Evolutionary conservation across 2,329 filamentous ascomycete species (phyloP).

Genomic region (Neofusicoccum cordaticola): DNA sequence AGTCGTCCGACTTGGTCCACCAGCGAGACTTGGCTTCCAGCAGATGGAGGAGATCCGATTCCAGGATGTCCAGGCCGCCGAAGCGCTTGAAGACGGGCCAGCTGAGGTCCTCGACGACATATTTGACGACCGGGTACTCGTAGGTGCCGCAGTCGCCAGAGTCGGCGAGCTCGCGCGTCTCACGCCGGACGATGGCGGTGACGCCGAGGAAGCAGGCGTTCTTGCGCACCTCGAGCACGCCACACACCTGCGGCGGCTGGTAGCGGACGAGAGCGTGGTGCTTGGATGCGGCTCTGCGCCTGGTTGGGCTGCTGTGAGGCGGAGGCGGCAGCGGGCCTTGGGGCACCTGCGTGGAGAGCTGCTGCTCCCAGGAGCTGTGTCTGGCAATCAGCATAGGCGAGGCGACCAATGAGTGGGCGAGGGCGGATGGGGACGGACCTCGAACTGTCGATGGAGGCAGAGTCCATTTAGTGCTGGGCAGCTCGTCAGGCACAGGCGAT

Average conservation of each 20-base stretch:
- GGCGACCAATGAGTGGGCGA: background rate
- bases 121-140: slow-evolving; percentile 4
- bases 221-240: slow-evolving; percentile 7
- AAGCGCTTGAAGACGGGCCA: slow-evolving; percentile 10
- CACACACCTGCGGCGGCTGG: slow-evolving; percentile 6
- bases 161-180: background rate
- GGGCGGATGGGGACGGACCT: background rate
- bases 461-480: background rate
- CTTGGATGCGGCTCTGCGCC: background rate
- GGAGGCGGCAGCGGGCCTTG: slow-evolving; percentile 7
- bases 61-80: slow-evolving; percentile 6
- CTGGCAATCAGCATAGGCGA: background rate
- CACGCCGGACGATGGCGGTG: slow-evolving; percentile 9
- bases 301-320: background rate
- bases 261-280: background rate
- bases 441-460: background rate
- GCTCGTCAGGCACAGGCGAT: background rate
- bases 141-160: background rate
- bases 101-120: slow-evolving; percentile 7
- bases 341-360: background rate
- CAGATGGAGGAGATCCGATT: background rate
- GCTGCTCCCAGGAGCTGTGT: background rate
- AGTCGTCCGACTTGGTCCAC: slow-evolving; percentile 11
- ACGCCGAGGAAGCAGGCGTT: slow-evolving; percentile 1
- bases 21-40: slow-evolving; percentile 5